Conservation (phyloP, 768 basidiomycete species). For the Glaciozyma martinii region DNA sequence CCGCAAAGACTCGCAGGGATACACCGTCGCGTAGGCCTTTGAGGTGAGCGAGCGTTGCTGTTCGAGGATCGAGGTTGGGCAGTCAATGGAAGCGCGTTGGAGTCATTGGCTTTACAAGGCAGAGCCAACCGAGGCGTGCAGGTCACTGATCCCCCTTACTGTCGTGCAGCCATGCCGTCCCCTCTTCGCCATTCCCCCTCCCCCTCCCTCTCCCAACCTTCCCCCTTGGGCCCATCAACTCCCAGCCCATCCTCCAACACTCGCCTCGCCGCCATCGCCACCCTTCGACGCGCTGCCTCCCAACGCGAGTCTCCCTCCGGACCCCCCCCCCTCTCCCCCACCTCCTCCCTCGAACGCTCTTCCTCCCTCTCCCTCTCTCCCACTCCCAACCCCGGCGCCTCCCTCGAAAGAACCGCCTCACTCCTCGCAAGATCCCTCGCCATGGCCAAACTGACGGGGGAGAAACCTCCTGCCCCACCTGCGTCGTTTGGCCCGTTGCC, state of each 20-base stretch:
- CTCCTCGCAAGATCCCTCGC: constrained; percentile 31
- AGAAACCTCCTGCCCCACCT: constrained; percentile 13
- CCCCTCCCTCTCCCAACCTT: no score
- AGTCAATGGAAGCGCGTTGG: no score
- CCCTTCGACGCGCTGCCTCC: constrained; percentile 16
- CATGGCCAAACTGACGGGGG: constrained; percentile 33
- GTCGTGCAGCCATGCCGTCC: no score
- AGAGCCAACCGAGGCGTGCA: no score
- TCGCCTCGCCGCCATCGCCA: constrained; percentile 12
- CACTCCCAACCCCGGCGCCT: background rate
- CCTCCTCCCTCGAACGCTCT: constrained; percentile 9
- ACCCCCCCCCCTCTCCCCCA: background rate
- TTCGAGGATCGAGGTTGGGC: no score
- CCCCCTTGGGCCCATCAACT: background rate
- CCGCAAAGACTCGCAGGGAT: no score
- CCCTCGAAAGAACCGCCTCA: constrained; percentile 28
- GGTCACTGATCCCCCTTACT: no score
- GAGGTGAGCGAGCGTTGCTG: no score
- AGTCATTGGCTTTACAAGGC: no score
- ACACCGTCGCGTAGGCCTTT: no score
- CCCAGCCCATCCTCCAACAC: background rate
- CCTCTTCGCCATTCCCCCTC: no score
- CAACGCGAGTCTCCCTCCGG: constrained; percentile 1
- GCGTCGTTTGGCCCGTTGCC: background rate
- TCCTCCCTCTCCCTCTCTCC: background rate